Evolutionary conservation across 106 monocot species (phyloP).

Genomic region (Apostasia shenzhenica): DNA sequence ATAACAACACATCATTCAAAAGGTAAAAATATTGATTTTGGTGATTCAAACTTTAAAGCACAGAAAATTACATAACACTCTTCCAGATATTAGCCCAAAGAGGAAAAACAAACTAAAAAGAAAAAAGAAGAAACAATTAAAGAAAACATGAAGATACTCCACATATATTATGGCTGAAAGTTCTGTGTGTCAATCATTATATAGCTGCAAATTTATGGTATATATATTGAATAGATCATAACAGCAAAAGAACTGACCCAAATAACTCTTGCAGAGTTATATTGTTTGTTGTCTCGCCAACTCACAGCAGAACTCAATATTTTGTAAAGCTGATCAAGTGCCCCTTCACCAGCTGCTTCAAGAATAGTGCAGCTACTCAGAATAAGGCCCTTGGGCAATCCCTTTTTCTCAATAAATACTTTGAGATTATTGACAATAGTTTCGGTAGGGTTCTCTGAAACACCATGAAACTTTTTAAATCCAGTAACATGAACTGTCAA

Average conservation of each 20-base stretch:
- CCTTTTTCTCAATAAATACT: constrained; percentile 51
- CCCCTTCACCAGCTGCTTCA: constrained; percentile 84
- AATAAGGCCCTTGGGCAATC: constrained; percentile 59
- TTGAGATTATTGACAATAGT: constrained; percentile 64
- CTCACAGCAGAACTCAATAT: constrained; percentile 43
- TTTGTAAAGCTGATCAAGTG: constrained; percentile 43
- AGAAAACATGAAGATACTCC: too few relatives aligned
- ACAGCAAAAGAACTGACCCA: constrained; percentile 32
- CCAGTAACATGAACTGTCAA: constrained; percentile 79
- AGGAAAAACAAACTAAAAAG: too few relatives aligned
- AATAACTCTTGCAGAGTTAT: constrained; percentile 31
- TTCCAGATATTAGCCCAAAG: too few relatives aligned
- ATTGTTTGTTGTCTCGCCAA: constrained; percentile 10
- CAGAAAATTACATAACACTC: too few relatives aligned
- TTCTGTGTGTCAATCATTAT: too few relatives aligned
- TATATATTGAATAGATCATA: too few relatives aligned
- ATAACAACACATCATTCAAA: too few relatives aligned
- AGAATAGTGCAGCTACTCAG: constrained; percentile 69
- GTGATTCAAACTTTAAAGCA: too few relatives aligned
- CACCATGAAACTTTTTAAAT: constrained; percentile 93
- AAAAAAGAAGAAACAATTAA: too few relatives aligned
- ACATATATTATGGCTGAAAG: too few relatives aligned
- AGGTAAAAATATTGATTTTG: too few relatives aligned
- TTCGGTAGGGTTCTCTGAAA: constrained; percentile 85
- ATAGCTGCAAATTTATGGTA: too few relatives aligned